These are phyloP conservation scores for Castanea sativa DNA, from an alignment of 306 rosid species.

Conservation along the genomic window DNA sequence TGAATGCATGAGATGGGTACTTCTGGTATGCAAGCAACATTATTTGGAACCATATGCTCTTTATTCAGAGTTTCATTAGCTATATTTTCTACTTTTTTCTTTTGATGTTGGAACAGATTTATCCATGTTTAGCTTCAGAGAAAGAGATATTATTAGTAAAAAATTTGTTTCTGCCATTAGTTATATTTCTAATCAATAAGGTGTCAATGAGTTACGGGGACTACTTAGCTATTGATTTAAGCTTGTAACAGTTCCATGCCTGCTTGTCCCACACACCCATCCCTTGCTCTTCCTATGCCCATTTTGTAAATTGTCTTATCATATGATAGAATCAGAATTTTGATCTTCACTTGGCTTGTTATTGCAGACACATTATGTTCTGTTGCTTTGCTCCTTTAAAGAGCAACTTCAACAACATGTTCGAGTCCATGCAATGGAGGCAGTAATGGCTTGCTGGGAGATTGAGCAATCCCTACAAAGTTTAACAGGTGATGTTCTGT, in stretches of 20 bases:
- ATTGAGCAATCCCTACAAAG: constrained; percentile 95
- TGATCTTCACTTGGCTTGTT: constrained; percentile 18
- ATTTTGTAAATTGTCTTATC: neutral
- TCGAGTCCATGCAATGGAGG: constrained; percentile 99
- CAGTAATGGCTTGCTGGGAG: constrained; percentile 99
- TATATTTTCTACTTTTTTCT: neutral
- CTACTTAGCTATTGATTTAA: neutral
- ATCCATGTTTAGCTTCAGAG: neutral
- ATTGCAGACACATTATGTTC: constrained; percentile 86
- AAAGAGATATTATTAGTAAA: neutral
- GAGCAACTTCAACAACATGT: constrained; percentile 98
- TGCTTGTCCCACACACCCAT: neutral
- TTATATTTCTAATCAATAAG: neutral
- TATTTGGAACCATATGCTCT: neutral
- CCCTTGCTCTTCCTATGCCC: neutral
- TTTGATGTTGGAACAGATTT: neutral
- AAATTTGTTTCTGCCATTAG: neutral
- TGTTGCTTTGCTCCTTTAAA: constrained; percentile 94
- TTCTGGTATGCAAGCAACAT: neutral
- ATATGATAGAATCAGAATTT: neutral
- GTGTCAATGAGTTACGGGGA: neutral
- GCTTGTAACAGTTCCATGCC: neutral
- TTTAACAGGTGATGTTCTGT: constrained; percentile 63
- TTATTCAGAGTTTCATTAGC: neutral
- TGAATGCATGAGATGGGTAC: neutral